These are phyloP conservation scores for Metrosideros polymorpha DNA, from an alignment of 441 rosid species.

Conservation along the genomic window DNA sequence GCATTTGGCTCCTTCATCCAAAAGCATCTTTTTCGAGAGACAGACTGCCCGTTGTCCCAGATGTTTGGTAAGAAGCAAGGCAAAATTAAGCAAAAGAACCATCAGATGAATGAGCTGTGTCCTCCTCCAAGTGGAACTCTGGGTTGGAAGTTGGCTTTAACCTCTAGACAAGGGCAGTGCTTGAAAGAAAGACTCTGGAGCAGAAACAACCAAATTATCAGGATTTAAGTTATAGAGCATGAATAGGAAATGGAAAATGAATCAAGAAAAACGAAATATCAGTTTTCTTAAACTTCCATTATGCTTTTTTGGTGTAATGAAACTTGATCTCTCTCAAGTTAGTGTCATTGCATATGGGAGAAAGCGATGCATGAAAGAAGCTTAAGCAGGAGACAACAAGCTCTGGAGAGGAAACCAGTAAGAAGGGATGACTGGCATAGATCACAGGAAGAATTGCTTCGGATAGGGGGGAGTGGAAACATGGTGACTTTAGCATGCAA, in stretches of 20 bases:
- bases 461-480: not conserved
- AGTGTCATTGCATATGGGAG: not conserved
- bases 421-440: not conserved
- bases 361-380: not conserved
- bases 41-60: not conserved
- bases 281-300: not conserved
- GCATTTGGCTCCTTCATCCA: not conserved
- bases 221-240: not conserved
- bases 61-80: not conserved
- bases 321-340: not conserved
- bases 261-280: not conserved
- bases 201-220: not conserved
- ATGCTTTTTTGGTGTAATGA: not conserved
- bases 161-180: slow-evolving; percentile 47
- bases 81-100: not conserved
- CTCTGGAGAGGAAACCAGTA: not conserved
- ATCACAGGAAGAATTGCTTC: not conserved
- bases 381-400: not conserved
- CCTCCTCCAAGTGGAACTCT: slow-evolving; percentile 93
- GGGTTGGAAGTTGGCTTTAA: slow-evolving; percentile 58
- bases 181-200: slow-evolving; percentile 70
- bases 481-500: not conserved
- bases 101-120: slow-evolving; percentile 47
- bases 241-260: not conserved
- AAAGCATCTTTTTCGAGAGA: not conserved